These are phyloP conservation scores for Alternaria novae-zelandiae DNA, from an alignment of 2,329 filamentous ascomycete species.

Conservation along the genomic window DNA sequence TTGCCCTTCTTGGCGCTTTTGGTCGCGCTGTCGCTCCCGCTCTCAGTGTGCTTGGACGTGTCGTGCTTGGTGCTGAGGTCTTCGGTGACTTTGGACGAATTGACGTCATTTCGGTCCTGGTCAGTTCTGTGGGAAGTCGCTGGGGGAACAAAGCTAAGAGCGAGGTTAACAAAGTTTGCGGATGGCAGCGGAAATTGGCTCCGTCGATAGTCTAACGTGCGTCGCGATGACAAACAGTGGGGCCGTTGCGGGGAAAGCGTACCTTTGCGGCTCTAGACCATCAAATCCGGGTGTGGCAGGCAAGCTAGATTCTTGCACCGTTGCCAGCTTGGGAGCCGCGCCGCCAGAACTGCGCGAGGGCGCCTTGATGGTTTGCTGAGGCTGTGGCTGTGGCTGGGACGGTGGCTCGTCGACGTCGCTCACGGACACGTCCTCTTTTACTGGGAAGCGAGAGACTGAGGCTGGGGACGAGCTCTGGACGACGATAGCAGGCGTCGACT, in stretches of 20 bases:
- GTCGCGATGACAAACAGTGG: conserved; percentile 38
- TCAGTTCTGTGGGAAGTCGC: conserved; percentile 33
- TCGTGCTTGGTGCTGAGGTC: conserved; percentile 53
- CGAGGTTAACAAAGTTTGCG: conserved; percentile 27
- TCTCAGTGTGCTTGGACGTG: conserved; percentile 56
- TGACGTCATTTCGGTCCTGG: conserved; percentile 52
- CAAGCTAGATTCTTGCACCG: conserved; percentile 87
- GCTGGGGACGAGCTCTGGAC: conserved; percentile 55
- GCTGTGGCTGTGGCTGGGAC: background rate
- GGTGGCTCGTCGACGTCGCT: conserved; percentile 49
- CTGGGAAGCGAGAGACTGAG: conserved; percentile 39
- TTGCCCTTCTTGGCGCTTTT: conserved; percentile 35
- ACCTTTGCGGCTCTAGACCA: conserved; percentile 42
- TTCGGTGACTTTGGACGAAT: conserved; percentile 56
- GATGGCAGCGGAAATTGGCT: conserved; percentile 23
- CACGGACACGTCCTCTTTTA: conserved; percentile 33
- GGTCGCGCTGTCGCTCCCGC: conserved; percentile 68
- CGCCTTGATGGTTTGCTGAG: conserved; percentile 46
- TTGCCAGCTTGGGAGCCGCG: conserved; percentile 73
- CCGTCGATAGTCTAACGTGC: conserved; percentile 25
- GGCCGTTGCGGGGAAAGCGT: conserved; percentile 36
- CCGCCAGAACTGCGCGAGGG: conserved; percentile 63
- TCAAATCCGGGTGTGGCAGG: conserved; percentile 67
- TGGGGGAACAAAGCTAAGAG: conserved; percentile 26
- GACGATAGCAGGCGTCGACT: conserved; percentile 52